phyloP scores from a whole-genome alignment of 2,329 filamentous ascomycete species.

The Sporothrix variecibatus region DNA sequence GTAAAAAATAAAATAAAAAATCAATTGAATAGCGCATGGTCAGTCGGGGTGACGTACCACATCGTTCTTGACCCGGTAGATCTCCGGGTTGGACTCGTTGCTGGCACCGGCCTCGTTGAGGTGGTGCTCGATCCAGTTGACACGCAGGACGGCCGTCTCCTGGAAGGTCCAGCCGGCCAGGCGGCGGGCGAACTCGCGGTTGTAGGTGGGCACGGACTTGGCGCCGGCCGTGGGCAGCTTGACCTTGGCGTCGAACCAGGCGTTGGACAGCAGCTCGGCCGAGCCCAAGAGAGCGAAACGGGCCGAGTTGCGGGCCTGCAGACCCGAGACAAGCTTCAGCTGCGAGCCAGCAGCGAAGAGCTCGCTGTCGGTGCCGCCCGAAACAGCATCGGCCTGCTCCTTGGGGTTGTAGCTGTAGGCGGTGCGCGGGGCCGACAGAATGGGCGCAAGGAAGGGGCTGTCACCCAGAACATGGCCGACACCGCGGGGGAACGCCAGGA shows the following conservation, averaged over 20 bases:
- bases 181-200: slow-evolving; percentile 81
- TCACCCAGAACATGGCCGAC: slow-evolving; percentile 81
- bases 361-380: slow-evolving; percentile 72
- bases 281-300: slow-evolving; percentile 84
- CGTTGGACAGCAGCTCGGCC: slow-evolving; percentile 81
- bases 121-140: slow-evolving; percentile 81
- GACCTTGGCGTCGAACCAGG: slow-evolving; percentile 84
- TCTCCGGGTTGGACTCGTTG: slow-evolving; percentile 73
- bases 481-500: slow-evolving; percentile 79
- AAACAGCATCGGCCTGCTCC: slow-evolving; percentile 71
- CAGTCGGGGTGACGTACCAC: slow-evolving; percentile 63
- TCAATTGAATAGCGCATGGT: neutral
- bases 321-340: slow-evolving; percentile 76
- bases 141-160: slow-evolving; percentile 84
- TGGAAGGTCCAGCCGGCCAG: slow-evolving; percentile 96
- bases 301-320: slow-evolving; percentile 93
- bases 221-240: slow-evolving; percentile 55
- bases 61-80: slow-evolving; percentile 96
- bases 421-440: slow-evolving; percentile 79
- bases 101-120: slow-evolving; percentile 56
- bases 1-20: neutral
- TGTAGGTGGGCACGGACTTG: slow-evolving; percentile 64
- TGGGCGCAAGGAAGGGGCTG: slow-evolving; percentile 73
- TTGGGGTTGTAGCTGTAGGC: slow-evolving; percentile 95
- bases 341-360: slow-evolving; percentile 82